phyloP scores from a whole-genome alignment of 176 grass and related monocot genomes.

The Poa annua region DNA sequence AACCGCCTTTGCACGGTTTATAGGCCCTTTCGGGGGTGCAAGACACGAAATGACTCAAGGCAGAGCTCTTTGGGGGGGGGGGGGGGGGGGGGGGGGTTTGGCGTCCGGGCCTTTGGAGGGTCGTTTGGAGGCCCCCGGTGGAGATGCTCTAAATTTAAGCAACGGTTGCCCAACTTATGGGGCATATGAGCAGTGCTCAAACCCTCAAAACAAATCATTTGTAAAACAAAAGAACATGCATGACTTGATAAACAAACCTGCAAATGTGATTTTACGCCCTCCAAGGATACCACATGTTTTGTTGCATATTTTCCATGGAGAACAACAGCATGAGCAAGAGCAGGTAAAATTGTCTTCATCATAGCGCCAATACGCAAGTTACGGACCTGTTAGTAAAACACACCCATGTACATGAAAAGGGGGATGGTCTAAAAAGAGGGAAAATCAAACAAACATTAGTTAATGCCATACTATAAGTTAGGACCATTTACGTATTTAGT shows the following conservation, averaged over 20 bases:
- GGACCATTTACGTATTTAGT: constrained; percentile 14
- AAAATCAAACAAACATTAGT: constrained; percentile 1
- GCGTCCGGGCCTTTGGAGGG: too few species aligned
- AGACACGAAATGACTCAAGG: too few species aligned
- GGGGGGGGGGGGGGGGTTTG: too few species aligned
- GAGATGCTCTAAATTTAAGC: neutral
- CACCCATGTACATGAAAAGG: neutral
- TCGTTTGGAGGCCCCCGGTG: too few species aligned
- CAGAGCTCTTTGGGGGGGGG: too few species aligned
- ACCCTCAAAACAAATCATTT: constrained; percentile 11
- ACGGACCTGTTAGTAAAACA: constrained; percentile 60
- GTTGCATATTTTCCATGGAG: constrained; percentile 50
- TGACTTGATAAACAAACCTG: constrained; percentile 59
- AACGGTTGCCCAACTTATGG: constrained; percentile 20
- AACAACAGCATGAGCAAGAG: constrained; percentile 89
- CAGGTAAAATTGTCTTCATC: constrained; percentile 95
- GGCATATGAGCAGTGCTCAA: constrained; percentile 32
- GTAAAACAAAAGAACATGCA: constrained; percentile 16
- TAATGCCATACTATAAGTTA: constrained; percentile 35
- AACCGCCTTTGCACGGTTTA: too few species aligned
- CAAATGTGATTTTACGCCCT: constrained; percentile 68
- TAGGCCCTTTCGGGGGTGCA: too few species aligned
- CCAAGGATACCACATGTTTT: constrained; percentile 45
- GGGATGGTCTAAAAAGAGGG: neutral
- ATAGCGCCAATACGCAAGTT: constrained; percentile 95